Evolutionary conservation across 306 rosid species (phyloP), one percentile per base, ranked within the genome.

Genomic region (Vicia villosa): DNA sequence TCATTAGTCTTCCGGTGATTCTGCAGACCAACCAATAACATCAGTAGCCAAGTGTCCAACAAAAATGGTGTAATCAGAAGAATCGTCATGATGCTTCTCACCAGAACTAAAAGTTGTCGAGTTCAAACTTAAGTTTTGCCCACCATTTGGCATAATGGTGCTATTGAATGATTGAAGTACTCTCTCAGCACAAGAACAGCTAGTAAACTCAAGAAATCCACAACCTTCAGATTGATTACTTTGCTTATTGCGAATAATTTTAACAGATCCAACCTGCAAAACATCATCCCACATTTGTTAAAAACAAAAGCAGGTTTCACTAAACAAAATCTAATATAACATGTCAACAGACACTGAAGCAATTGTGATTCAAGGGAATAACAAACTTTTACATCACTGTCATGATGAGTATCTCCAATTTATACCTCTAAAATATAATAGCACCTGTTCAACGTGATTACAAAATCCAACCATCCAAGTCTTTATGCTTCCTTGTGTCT

Each of bases 1-100:
- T n/a, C n/a, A n/a, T n/a, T n/a, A n/a, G n/a, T n/a, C n/a, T n/a
- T n/a, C n/a, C n/a, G n/a, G n/a, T n/a, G n/a, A n/a, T n/a, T n/a
- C n/a, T n/a, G n/a, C n/a, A n/a, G n/a, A n/a, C n/a, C n/a, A 79
- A 80, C 90, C 98, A 0, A 94, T 85, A 50, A 93, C 98, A 83
- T 93, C 98, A 1, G 88, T 77, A 70, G 98, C 96, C 84, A 93
- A 79, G 66, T 93, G 97, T 10, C 98, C 98, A 12, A 93, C 98
- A 84, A 93, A 93, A 11, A 93, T 84, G 0, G 98, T 90, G 71
- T 70, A 80, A 76, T 93, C 98, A 2, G 96, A 97, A 15, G 84
- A 11, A 51, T 93, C 98, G 56, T 93, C 98, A 1, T 85, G 84
- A 6, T 94, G 96, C 78, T 81, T 90, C 71, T 93, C 98, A 0